Conservation (phyloP, 768 basidiomycete species). For the Mycena maculata region DNA sequence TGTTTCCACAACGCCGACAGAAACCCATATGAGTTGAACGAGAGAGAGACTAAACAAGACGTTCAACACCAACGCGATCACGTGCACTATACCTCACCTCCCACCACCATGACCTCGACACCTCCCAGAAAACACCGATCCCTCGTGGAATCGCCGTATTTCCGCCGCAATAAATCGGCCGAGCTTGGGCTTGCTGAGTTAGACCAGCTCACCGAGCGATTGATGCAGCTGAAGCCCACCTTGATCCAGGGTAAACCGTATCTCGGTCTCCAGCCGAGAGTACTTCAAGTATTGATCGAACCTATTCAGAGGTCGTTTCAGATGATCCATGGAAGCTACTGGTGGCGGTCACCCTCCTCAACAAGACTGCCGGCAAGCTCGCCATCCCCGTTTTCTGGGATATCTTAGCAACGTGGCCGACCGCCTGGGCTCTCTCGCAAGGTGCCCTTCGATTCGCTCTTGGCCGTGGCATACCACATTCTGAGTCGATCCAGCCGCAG, state of each 20-base stretch:
- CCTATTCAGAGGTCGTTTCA: constrained; percentile 57
- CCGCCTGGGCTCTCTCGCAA: constrained; percentile 61
- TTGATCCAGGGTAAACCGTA: constrained; percentile 53
- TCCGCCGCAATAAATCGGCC: not conserved
- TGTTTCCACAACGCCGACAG: constrained; percentile 88
- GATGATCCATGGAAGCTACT: constrained; percentile 77
- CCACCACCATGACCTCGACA: constrained; percentile 10
- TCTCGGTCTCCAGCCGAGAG: not conserved
- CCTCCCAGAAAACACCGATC: constrained; percentile 15
- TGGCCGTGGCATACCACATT: not conserved
- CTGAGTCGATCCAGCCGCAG: constrained; percentile 48
- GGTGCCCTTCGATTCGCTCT: constrained; percentile 44
- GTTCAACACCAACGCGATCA: constrained; percentile 33
- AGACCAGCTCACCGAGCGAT: constrained; percentile 37
- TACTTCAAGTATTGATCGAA: too few species aligned
- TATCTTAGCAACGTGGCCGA: constrained; percentile 68
- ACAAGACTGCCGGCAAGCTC: constrained; percentile 72
- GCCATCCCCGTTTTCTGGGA: constrained; percentile 76
- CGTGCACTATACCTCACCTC: not conserved
- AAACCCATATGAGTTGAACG: constrained; percentile 70
- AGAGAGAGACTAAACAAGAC: not conserved
- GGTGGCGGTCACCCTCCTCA: constrained; percentile 74
- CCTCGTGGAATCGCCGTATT: constrained; percentile 23
- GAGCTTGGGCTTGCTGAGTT: constrained; percentile 36
- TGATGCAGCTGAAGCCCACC: constrained; percentile 46